Percentiles rank a stretch among this genome's conserved stretches.
phyloP scores from a whole-genome alignment of 495 filamentous ascomycete genomes.

The Patellaria atrata region DNA sequence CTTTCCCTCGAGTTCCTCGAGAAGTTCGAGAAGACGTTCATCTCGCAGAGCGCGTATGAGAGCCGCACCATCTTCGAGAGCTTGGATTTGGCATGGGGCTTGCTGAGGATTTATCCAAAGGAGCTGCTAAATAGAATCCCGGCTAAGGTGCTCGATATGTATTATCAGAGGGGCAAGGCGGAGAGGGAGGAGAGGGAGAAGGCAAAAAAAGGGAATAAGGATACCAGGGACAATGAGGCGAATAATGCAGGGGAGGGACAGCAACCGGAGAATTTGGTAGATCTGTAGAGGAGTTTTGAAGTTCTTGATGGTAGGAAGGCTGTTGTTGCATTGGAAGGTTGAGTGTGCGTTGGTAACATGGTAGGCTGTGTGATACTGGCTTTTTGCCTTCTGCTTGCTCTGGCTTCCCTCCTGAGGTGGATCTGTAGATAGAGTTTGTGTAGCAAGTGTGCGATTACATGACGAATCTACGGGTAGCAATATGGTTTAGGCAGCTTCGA shows the following conservation, averaged over 20 bases:
- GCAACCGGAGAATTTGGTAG: conserved; percentile 26
- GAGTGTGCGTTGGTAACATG: too few species aligned
- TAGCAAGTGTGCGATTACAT: too few species aligned
- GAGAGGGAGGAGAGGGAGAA: conserved; percentile 41
- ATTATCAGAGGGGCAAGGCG: conserved; percentile 63
- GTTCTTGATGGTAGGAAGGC: not conserved
- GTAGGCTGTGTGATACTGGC: too few species aligned
- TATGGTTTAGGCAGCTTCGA: too few species aligned
- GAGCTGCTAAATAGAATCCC: conserved; percentile 96
- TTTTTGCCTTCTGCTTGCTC: too few species aligned
- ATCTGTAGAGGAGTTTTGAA: conserved; percentile 14
- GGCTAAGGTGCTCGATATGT: conserved; percentile 82
- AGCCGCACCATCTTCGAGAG: conserved; percentile 77
- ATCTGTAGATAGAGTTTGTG: too few species aligned
- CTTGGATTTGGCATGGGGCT: conserved; percentile 87
- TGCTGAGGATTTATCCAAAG: conserved; percentile 92
- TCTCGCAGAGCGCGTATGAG: conserved; percentile 86
- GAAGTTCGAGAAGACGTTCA: conserved; percentile 91
- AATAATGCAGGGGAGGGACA: conserved; percentile 37
- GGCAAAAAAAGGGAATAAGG: conserved; percentile 38
- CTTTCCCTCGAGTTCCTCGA: conserved; percentile 95
- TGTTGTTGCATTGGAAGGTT: conserved; percentile 1
- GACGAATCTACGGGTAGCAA: too few species aligned
- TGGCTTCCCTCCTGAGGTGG: too few species aligned
- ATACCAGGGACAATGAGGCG: conserved; percentile 58